Base-by-base conservation (phyloP, 2,329 filamentous ascomycete genomes). In the Ploettnerulaceae sp. region DNA sequence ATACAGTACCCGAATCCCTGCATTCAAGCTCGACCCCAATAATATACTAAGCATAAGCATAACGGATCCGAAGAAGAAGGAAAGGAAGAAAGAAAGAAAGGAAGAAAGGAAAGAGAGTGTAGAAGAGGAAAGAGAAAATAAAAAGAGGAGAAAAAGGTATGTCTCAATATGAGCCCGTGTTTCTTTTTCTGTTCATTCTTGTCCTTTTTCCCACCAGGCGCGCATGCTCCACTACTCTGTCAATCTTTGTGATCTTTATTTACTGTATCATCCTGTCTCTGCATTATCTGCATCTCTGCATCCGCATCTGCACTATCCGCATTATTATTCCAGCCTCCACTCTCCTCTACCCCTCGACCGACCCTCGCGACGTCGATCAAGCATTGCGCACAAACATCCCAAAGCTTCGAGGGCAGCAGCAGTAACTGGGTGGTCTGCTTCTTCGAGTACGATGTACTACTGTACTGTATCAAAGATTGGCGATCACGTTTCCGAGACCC, bases 1-100 rank as follows among this genome's bases (percentile, higher is more conserved):
- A 46, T 28, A 22, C 20, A 29, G 11, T 15, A 9, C 22, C 14
- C 29, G 15, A 38, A 48, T 46, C 44, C 45, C 47, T 48, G 49
- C 47, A 48, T 15, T 11, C 7, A 24, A 26, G 14, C 26, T 12
- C 9, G 4, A n/a, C n/a, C n/a, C n/a, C 26, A 29, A 29, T 12
- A 5, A 9, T 5, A 15, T 14, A 21, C 21, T 21, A 7, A 21
- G 25, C 34, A 14, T 5, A 6, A 17, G 26, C n/a, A 15, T 26
- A 14, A 25, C 15, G 7, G 22, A 40, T 18, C 25, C 15, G 20
- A 17, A 41, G 9, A 15, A 39, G 20, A 24, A 39, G 29, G 15
- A 29, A 21, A 6, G 24, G 9, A 24, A 14, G 7, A 17, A 7
- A 12, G 6, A n/a, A n/a, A n/a, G n/a, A n/a, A n/a, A n/a, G n/a